Percentiles rank a stretch among this genome's conserved stretches.
These are phyloP conservation scores for Leccinum rimulosum DNA, from an alignment of 768 basidiomycete genomes.

Conservation along the genomic window DNA sequence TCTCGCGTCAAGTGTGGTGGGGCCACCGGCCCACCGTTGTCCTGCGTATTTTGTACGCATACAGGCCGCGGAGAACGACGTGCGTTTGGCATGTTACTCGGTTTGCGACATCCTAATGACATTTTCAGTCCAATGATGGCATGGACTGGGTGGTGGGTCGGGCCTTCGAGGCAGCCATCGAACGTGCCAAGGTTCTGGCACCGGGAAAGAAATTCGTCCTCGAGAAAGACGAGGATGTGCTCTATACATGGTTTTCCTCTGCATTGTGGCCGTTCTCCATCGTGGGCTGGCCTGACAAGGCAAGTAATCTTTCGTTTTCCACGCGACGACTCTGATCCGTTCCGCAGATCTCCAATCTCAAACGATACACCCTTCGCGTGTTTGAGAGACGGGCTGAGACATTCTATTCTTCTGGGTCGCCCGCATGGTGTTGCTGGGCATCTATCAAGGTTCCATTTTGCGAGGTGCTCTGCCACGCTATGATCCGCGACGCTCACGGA, in stretches of 20 bases:
- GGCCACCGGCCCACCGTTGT: slow-evolving; percentile 92
- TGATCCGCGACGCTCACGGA: slow-evolving; percentile 98
- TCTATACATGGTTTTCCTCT: slow-evolving; percentile 99
- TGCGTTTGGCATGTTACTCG: slow-evolving; percentile 32
- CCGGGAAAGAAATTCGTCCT: slow-evolving; percentile 66
- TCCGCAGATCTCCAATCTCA: slow-evolving; percentile 59
- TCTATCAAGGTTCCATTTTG: slow-evolving; percentile 88
- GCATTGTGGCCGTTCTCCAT: slow-evolving; percentile 96
- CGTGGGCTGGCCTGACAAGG: slow-evolving; percentile 97
- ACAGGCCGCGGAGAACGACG: slow-evolving; percentile 71
- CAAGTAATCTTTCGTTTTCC: slow-evolving; percentile 24
- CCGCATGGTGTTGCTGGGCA: slow-evolving; percentile 92
- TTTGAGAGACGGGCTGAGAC: slow-evolving; percentile 41
- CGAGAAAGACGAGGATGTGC: slow-evolving; percentile 93
- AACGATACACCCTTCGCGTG: slow-evolving; percentile 83
- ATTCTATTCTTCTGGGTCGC: slow-evolving; percentile 99
- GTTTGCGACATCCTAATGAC: neutral
- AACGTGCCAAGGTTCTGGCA: slow-evolving; percentile 69
- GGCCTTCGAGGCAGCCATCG: slow-evolving; percentile 69
- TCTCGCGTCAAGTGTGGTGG: slow-evolving; percentile 99
- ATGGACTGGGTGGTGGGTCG: slow-evolving; percentile 92
- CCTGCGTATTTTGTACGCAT: slow-evolving; percentile 92
- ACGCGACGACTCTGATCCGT: slow-evolving; percentile 4
- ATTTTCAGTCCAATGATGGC: slow-evolving; percentile 56
- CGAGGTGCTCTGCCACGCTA: slow-evolving; percentile 92